phyloP scores from a whole-genome alignment of 805 yeast genomes.

The Jamesozyma jinghongensis region DNA sequence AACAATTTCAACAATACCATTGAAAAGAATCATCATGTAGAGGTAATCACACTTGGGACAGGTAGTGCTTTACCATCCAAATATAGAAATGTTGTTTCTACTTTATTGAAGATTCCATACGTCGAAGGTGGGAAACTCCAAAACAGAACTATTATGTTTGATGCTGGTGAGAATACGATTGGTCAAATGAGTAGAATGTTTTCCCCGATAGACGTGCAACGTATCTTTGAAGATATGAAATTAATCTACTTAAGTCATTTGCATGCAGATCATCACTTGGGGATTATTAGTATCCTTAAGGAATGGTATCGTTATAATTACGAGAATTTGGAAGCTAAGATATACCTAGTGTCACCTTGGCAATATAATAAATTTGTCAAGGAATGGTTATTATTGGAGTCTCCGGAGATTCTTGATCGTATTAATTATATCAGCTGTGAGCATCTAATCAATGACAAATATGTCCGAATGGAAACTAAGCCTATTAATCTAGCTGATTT shows the following conservation, averaged over 20 bases:
- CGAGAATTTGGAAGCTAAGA: constrained; percentile 29
- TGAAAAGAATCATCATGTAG: constrained; percentile 44
- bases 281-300: constrained; percentile 57
- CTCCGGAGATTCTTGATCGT: constrained; percentile 32
- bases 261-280: constrained; percentile 96
- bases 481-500: constrained; percentile 25
- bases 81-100: constrained; percentile 77
- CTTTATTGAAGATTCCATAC: constrained; percentile 63
- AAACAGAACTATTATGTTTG: constrained; percentile 52
- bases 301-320: constrained; percentile 50
- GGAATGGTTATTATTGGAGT: constrained; percentile 58
- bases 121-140: constrained; percentile 23
- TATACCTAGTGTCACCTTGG: constrained; percentile 68
- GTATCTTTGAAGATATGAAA: constrained; percentile 50
- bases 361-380: constrained; percentile 54
- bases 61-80: constrained; percentile 87
- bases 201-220: constrained; percentile 36
- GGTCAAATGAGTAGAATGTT: constrained; percentile 62
- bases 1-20: constrained; percentile 25
- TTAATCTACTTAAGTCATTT: constrained; percentile 74
- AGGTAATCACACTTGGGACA: constrained; percentile 75
- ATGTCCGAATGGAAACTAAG: constrained; percentile 25
- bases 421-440: constrained; percentile 53
- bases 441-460: constrained; percentile 37
- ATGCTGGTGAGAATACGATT: constrained; percentile 92